phyloP scores from a whole-genome alignment of 1,139 yeast genomes.

The Pichia sp. region DNA sequence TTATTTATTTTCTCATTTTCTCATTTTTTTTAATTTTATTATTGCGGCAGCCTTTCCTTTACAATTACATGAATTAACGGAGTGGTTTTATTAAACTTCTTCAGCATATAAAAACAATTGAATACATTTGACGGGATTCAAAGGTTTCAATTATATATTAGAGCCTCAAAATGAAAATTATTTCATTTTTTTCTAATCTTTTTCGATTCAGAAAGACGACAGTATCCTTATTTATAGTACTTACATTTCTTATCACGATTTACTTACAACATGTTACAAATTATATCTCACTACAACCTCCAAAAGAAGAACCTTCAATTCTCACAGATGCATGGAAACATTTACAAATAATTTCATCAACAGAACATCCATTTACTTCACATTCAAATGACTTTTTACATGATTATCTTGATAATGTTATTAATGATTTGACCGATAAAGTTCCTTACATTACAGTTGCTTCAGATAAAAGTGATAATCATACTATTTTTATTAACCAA shows the following conservation, averaged over 20 bases:
- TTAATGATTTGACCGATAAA: constrained; percentile 31
- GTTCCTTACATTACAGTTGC: constrained; percentile 38
- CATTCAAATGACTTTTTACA: constrained; percentile 72
- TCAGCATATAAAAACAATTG: too few species aligned
- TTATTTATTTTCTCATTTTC: too few species aligned
- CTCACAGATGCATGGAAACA: constrained; percentile 13
- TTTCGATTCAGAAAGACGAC: constrained; percentile 15
- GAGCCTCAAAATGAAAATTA: not conserved
- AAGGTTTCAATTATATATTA: too few species aligned
- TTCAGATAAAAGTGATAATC: constrained; percentile 41
- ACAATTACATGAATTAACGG: too few species aligned
- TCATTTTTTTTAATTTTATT: too few species aligned
- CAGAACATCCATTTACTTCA: constrained; percentile 68
- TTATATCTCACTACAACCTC: constrained; percentile 4
- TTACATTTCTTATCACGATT: constrained; percentile 4
- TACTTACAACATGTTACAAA: constrained; percentile 5
- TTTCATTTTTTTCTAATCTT: not conserved
- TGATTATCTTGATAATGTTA: constrained; percentile 50
- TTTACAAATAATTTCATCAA: constrained; percentile 13
- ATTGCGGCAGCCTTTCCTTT: too few species aligned
- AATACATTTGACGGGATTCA: too few species aligned
- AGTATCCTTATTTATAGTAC: constrained; percentile 3
- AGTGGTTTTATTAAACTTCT: too few species aligned
- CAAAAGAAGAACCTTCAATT: constrained; percentile 8
- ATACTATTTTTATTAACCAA: constrained; percentile 40